Evolutionary conservation across 805 yeast species (phyloP), one percentile per base, ranked within the genome.

Genomic region (Sugiyamaella lignohabitans): DNA sequence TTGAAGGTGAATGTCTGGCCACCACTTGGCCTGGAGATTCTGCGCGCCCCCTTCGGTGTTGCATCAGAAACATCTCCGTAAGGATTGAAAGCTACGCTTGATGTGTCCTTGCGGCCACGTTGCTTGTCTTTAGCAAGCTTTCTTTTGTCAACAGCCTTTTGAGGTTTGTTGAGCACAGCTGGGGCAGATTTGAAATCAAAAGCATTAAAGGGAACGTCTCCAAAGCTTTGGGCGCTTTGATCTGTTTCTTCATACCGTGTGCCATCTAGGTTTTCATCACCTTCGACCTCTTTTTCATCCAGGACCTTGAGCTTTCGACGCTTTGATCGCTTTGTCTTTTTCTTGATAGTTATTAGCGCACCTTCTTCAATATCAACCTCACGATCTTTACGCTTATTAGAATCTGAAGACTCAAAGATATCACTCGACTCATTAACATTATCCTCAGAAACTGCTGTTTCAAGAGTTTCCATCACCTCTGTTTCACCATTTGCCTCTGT

Each of bases 181-280:
- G 46, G 42, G 0, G 65, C 65, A 6, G 47, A 21, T 17, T 39
- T 51, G 48, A 61, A 63, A 42, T 63, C 67, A 34, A 54, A 53
- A 4, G 55, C 53, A 10, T 52, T 46, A 41, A 54, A 51, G 5
- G 46, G 44, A 5, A 37, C 24, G 30, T 37, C 38, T 27, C 21
- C 34, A 4, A 37, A 32, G 16, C 35, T 34, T 14, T 35, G 20
- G 11, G 18, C 38, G 10, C 11, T 35, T 6, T 35, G 5, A 5
- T 35, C 20, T 35, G 5, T n/a, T 10, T 14, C 38, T 5, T 35
- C 22, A 5, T 20, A 18, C 16, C 14, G 32, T 2, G 40, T 24
- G 42, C 41, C 49, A 21, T 47, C 53, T 39, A 39, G 23, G 17
- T 18, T 20, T 0, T 39, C 35, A 17, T 38, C 35, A 6, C 38